These are phyloP conservation scores for Hibiscus syriacus DNA, from an alignment of 345 rosid species.

Conservation along the genomic window DNA sequence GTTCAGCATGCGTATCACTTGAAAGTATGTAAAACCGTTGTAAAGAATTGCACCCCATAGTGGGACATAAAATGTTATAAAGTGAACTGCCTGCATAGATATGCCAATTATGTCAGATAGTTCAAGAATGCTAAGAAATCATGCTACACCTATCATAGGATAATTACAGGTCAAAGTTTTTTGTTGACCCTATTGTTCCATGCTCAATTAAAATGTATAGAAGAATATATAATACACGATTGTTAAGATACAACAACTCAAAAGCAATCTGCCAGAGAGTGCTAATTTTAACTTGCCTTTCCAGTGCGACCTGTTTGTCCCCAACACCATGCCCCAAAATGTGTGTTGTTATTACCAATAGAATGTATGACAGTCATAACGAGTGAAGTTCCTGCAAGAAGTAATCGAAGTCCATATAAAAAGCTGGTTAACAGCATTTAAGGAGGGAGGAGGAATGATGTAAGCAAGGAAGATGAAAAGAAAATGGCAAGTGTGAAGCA, in stretches of 20 bases:
- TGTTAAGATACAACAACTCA: neutral
- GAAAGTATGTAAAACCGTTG: slow-evolving; percentile 87
- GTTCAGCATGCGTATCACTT: slow-evolving; percentile 92
- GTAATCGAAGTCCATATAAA: slow-evolving; percentile 10
- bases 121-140: neutral
- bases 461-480: neutral
- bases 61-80: slow-evolving; percentile 77
- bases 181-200: neutral
- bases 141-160: neutral
- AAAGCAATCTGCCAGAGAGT: neutral
- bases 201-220: neutral
- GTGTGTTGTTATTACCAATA: slow-evolving; percentile 70
- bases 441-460: neutral
- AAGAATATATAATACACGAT: neutral
- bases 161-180: neutral
- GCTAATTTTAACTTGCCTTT: slow-evolving; percentile 43
- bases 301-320: slow-evolving; percentile 73
- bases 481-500: neutral
- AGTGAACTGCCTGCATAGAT: slow-evolving; percentile 75
- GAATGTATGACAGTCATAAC: slow-evolving; percentile 78
- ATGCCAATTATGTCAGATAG: neutral
- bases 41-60: slow-evolving; percentile 96
- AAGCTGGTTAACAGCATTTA: neutral
- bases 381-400: slow-evolving; percentile 61
- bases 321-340: slow-evolving; percentile 77